Percentiles rank a stretch among this genome's conserved stretches.
Evolutionary conservation across 225 moss, liverwort and hornwort genomes (phyloP).

Genomic region (Climacium dendroides): DNA sequence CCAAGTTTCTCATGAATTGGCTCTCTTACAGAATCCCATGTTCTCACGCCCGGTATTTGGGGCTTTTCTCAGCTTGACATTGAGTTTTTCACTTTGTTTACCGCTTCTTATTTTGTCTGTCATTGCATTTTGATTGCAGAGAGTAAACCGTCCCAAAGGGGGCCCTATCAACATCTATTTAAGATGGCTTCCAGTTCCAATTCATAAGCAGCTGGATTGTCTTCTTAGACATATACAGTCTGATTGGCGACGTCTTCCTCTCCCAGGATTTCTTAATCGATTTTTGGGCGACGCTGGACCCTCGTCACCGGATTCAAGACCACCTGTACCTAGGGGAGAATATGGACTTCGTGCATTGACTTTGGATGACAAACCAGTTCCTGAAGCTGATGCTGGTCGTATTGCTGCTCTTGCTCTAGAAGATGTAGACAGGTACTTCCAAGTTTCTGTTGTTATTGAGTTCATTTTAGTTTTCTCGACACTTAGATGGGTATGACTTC

Average conservation of each 20-base stretch:
- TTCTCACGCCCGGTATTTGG: background rate
- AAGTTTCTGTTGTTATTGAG: background rate
- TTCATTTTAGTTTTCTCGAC: background rate
- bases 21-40: background rate
- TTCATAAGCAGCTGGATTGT: slow-evolving; percentile 66
- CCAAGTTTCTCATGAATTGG: background rate
- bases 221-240: slow-evolving; percentile 72
- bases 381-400: slow-evolving; percentile 74
- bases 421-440: slow-evolving; percentile 57
- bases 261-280: slow-evolving; percentile 47
- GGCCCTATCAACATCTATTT: slow-evolving; percentile 63
- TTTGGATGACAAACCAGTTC: slow-evolving; percentile 38
- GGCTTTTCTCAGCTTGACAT: background rate
- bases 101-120: background rate
- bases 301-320: slow-evolving; percentile 33
- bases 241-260: slow-evolving; percentile 66
- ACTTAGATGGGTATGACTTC: background rate
- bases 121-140: slow-evolving; percentile 31
- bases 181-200: slow-evolving; percentile 88
- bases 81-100: background rate
- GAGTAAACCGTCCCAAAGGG: slow-evolving; percentile 82
- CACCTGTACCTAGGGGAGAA: slow-evolving; percentile 28
- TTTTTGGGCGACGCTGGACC: slow-evolving; percentile 43
- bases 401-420: slow-evolving; percentile 70
- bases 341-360: slow-evolving; percentile 49